A percentile compares a stretch with the other conserved stretches of the same genome.
Conservation (phyloP, 192 early-diverging fungal species). For the Mortierella antarctica region DNA sequence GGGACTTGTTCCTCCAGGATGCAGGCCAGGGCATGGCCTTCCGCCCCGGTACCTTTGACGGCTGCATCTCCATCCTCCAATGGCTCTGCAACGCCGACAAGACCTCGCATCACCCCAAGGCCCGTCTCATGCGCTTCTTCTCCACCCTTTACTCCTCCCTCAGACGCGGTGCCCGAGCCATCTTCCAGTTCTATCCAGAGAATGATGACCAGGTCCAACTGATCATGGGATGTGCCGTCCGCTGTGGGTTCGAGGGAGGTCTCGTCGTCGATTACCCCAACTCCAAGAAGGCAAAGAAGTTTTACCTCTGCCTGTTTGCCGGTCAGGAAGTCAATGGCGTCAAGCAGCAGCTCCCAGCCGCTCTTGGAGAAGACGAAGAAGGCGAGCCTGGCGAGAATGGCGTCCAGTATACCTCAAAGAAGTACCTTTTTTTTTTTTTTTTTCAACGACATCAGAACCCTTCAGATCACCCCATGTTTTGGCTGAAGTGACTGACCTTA, state of each 20-base stretch:
- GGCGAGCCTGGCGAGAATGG: slow-evolving; percentile 54
- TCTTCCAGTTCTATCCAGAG: slow-evolving; percentile 99
- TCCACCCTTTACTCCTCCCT: slow-evolving; percentile 91
- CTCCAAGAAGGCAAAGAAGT: slow-evolving; percentile 96
- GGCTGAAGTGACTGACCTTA: background rate
- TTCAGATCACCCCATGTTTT: background rate
- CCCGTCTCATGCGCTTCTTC: slow-evolving; percentile 90
- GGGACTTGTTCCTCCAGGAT: slow-evolving; percentile 96
- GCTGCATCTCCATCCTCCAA: slow-evolving; percentile 84
- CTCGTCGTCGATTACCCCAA: slow-evolving; percentile 97
- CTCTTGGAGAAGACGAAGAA: slow-evolving; percentile 68
- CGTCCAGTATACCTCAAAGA: slow-evolving; percentile 58
- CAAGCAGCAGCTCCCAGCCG: slow-evolving; percentile 70
- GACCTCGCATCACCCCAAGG: slow-evolving; percentile 83
- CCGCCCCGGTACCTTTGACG: slow-evolving; percentile 97
- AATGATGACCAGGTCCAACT: slow-evolving; percentile 94
- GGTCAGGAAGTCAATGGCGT: slow-evolving; percentile 73
- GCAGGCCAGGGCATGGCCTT: slow-evolving; percentile 95
- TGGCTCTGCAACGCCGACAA: slow-evolving; percentile 99
- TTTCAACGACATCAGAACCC: background rate
- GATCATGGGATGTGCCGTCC: slow-evolving; percentile 88
- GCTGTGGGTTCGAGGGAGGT: slow-evolving; percentile 96
- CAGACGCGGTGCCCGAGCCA: slow-evolving; percentile 87
- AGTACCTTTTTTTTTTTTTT: too few species aligned
- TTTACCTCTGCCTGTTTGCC: slow-evolving; percentile 95